Conservation (phyloP, 768 basidiomycete species). For the Termitomyces sp. region DNA sequence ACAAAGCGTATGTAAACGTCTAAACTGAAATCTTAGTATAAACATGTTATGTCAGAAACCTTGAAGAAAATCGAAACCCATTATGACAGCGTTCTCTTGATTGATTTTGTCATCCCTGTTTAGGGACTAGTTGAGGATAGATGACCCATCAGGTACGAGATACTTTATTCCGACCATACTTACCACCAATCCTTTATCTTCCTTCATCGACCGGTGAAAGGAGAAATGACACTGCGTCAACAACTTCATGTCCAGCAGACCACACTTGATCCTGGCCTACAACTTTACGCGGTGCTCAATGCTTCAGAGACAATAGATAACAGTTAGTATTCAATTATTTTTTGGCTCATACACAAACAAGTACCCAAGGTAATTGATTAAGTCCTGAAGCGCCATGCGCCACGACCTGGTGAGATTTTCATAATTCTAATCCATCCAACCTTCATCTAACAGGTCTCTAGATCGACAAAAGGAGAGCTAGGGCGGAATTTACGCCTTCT, state of each 20-base stretch:
- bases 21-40: no score
- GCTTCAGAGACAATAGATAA: background rate
- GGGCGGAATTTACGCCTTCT: slow-evolving; percentile 15
- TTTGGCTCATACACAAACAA: background rate
- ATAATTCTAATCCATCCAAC: slow-evolving; percentile 1
- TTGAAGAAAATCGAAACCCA: no score
- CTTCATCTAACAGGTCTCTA: slow-evolving; percentile 1
- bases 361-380: background rate
- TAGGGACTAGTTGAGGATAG: no score
- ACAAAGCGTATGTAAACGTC: no score
- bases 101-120: no score
- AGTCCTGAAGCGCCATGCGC: background rate
- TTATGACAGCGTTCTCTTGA: no score
- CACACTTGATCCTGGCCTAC: background rate
- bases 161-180: no score
- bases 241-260: background rate
- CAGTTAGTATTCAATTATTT: background rate
- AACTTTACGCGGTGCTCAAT: background rate
- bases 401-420: background rate
- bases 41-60: no score
- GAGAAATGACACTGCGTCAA: no score
- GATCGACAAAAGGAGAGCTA: background rate
- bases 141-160: no score
- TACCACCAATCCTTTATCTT: no score
- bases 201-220: no score